These are phyloP conservation scores for Plantago coronopus DNA, from an alignment of 305 asterid genomes.

Conservation along the genomic window DNA sequence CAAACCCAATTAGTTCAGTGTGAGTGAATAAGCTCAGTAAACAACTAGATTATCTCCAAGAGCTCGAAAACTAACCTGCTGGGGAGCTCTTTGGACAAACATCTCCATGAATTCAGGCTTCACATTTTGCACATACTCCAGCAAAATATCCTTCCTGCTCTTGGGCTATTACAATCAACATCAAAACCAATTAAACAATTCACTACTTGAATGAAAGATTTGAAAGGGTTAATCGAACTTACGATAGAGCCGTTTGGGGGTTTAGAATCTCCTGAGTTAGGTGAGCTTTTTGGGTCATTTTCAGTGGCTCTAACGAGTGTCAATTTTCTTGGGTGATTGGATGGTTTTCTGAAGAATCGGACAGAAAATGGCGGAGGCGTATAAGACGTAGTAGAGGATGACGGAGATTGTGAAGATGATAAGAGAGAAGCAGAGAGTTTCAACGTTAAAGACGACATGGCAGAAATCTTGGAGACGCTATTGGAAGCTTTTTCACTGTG, in stretches of 20 bases:
- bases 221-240: slow-evolving; percentile 15
- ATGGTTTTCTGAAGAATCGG: slow-evolving; percentile 32
- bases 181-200: background rate
- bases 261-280: slow-evolving; percentile 55
- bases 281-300: slow-evolving; percentile 31
- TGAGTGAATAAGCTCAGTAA: background rate
- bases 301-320: slow-evolving; percentile 43
- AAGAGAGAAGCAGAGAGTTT: slow-evolving; percentile 45
- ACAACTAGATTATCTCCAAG: slow-evolving; percentile 28
- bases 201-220: background rate
- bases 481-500: slow-evolving; percentile 1
- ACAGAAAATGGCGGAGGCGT: slow-evolving; percentile 28
- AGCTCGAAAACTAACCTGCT: slow-evolving; percentile 53
- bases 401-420: slow-evolving; percentile 33
- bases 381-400: slow-evolving; percentile 38
- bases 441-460: slow-evolving; percentile 56
- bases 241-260: slow-evolving; percentile 67
- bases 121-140: slow-evolving; percentile 94
- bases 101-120: slow-evolving; percentile 96
- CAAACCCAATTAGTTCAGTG: too few relatives aligned
- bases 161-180: slow-evolving; percentile 42
- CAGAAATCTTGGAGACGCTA: background rate
- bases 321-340: slow-evolving; percentile 37
- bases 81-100: slow-evolving; percentile 85
- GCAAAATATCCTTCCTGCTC: slow-evolving; percentile 76